These are phyloP conservation scores for Cucumis melo DNA, from an alignment of 306 rosid species.

Conservation along the genomic window DNA sequence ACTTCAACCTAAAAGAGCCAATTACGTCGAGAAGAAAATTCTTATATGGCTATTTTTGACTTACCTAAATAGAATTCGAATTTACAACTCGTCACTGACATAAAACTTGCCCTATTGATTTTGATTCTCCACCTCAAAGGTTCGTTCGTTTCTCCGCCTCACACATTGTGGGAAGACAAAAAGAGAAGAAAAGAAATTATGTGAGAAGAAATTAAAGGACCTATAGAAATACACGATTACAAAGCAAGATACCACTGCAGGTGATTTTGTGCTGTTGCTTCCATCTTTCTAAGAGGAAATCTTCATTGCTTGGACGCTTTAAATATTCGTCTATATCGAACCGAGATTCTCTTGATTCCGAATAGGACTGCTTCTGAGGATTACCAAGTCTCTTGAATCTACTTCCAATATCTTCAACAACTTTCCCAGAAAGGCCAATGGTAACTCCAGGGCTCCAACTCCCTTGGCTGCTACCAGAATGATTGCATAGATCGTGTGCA, in stretches of 20 bases:
- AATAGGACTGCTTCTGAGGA: constrained; percentile 14
- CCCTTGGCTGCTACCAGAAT: constrained; percentile 62
- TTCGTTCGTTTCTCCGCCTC: no score
- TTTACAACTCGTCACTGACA: not conserved
- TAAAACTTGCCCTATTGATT: no score
- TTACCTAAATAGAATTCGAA: not conserved
- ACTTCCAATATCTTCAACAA: constrained; percentile 28
- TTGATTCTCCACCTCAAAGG: no score
- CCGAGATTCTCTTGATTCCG: constrained; percentile 26
- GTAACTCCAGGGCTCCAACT: constrained; percentile 69
- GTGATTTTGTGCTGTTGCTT: constrained; percentile 44
- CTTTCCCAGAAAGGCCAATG: constrained; percentile 25
- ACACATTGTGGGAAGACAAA: no score
- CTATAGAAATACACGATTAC: constrained; percentile 42
- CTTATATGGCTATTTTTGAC: not conserved
- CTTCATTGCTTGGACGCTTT: constrained; percentile 43
- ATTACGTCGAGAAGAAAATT: not conserved
- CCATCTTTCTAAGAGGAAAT: constrained; percentile 50
- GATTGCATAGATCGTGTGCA: constrained; percentile 26
- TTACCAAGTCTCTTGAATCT: constrained; percentile 24
- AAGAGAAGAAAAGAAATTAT: no score
- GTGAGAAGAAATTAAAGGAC: not conserved
- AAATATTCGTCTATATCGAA: constrained; percentile 61
- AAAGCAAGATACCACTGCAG: constrained; percentile 54
- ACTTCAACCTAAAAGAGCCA: no score